A percentile compares a stretch with the other conserved stretches of the same genome.
Evolutionary conservation across 306 rosid genomes (phyloP).

Genomic region (Myrica gale): DNA sequence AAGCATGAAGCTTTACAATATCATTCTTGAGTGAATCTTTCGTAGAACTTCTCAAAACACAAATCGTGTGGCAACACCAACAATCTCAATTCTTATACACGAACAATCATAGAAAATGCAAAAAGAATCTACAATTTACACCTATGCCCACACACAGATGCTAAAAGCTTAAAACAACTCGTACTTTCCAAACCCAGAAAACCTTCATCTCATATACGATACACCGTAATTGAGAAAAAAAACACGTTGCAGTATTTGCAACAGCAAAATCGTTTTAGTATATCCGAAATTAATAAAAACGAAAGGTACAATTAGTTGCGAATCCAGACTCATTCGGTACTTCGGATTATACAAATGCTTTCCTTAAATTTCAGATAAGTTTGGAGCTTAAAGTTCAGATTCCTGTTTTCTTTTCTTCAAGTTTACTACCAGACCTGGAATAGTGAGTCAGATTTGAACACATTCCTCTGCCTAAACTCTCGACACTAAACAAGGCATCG

Average conservation of each 20-base stretch:
- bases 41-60: no score
- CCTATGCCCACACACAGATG: neutral
- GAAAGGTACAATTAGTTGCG: neutral
- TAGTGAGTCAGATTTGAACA: constrained; percentile 4
- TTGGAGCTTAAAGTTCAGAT: neutral
- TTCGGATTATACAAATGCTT: neutral
- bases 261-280: neutral
- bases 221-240: no score
- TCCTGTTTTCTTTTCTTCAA: neutral
- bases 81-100: neutral
- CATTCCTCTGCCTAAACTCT: neutral
- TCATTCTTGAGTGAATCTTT: no score
- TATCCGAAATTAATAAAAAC: neutral
- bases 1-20: no score
- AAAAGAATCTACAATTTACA: neutral
- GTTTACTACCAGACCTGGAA: neutral
- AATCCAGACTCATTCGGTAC: neutral
- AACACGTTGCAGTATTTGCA: neutral
- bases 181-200: no score
- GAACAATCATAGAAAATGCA: neutral
- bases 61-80: neutral
- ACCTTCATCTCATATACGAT: no score
- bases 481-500: neutral
- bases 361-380: neutral
- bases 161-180: no score